phyloP scores from a whole-genome alignment of 768 basidiomycete genomes.

The Lactarius indigo region DNA sequence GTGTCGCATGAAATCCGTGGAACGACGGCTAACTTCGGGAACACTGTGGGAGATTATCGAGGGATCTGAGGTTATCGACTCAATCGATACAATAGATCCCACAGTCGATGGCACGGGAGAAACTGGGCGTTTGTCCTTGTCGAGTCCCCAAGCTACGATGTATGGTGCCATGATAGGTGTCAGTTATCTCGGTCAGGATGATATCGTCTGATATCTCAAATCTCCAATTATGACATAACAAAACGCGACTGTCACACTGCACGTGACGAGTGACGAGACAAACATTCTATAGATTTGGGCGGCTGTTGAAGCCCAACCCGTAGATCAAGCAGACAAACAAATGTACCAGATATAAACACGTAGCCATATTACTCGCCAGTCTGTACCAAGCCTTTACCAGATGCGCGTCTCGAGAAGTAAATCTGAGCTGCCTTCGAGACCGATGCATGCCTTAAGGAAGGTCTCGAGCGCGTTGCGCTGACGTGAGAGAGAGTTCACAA shows the following conservation, averaged over 20 bases:
- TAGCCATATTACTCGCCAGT: background rate
- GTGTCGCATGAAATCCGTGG: background rate
- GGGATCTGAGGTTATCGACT: conserved; percentile 2
- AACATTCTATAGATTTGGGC: background rate
- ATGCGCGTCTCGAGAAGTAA: conserved; percentile 82
- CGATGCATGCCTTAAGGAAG: conserved; percentile 93
- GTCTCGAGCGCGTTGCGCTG: conserved; percentile 92
- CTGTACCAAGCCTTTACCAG: conserved; percentile 53
- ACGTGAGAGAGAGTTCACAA: conserved; percentile 92
- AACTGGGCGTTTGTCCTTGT: background rate
- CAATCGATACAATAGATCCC: conserved; percentile 14
- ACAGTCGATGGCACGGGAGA: conserved; percentile 7
- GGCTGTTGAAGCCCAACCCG: conserved; percentile 18
- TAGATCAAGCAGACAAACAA: background rate
- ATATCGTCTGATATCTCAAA: background rate
- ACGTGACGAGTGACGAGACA: conserved; percentile 16
- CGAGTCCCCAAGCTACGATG: conserved; percentile 11
- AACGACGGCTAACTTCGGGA: background rate
- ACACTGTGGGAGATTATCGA: background rate
- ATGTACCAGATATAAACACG: background rate
- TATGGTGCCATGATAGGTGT: conserved; percentile 1
- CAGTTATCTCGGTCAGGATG: background rate
- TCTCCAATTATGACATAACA: background rate
- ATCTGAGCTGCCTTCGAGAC: conserved; percentile 79
- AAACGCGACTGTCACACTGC: conserved; percentile 21